phyloP scores from a whole-genome alignment of 2,329 filamentous ascomycete genomes.

The Colletotrichum magnum region DNA sequence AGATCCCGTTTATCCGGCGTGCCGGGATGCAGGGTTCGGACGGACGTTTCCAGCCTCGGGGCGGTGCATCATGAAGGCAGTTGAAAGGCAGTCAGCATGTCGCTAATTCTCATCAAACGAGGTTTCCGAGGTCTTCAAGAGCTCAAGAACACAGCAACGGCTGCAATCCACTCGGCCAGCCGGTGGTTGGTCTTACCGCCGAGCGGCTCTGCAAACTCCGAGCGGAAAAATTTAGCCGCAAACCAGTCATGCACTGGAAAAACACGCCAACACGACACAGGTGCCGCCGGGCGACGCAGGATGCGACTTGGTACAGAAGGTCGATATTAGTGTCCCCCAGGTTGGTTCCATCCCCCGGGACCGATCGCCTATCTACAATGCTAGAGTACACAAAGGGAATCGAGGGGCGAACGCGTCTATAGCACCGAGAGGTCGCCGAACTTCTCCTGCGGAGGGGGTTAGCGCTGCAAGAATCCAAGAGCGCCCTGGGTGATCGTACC shows the following conservation, averaged over 20 bases:
- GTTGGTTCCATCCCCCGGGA: slow-evolving; percentile 41
- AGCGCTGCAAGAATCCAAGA: slow-evolving; percentile 51
- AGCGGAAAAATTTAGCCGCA: slow-evolving; percentile 29
- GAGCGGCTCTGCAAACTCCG: slow-evolving; percentile 28
- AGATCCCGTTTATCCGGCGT: slow-evolving; percentile 37
- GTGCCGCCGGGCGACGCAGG: neutral
- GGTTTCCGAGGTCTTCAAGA: neutral
- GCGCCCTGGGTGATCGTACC: slow-evolving; percentile 69
- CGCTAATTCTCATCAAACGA: neutral
- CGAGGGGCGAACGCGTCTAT: slow-evolving; percentile 71
- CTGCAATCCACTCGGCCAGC: neutral
- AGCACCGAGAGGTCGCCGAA: slow-evolving; percentile 97
- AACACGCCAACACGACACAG: neutral
- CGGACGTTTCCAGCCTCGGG: neutral
- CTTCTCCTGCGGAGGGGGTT: slow-evolving; percentile 82
- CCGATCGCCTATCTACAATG: slow-evolving; percentile 75
- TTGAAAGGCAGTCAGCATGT: neutral
- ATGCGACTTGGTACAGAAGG: slow-evolving; percentile 31
- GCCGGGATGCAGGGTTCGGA: slow-evolving; percentile 1
- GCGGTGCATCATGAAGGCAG: neutral
- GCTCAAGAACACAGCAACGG: neutral
- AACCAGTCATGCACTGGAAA: neutral
- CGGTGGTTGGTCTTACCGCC: slow-evolving; percentile 4
- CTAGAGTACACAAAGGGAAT: slow-evolving; percentile 76
- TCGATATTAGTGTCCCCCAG: slow-evolving; percentile 40